A percentile compares a stretch with the other conserved stretches of the same genome.
Conservation (phyloP, 2,329 filamentous ascomycete genomes). For the Paraphaeosphaeria minitans region DNA sequence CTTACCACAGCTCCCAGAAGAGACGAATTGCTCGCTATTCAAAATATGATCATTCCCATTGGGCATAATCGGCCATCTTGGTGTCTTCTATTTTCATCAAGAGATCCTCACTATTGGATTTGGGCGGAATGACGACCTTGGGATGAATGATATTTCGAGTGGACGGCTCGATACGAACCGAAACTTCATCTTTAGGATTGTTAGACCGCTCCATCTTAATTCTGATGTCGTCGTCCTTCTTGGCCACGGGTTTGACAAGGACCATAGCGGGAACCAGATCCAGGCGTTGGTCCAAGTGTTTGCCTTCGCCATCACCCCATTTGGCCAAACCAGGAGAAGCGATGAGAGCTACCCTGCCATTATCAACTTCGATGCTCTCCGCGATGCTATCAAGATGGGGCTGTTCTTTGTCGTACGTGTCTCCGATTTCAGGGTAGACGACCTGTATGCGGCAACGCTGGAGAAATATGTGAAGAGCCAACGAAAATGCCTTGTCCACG, state of each 20-base stretch:
- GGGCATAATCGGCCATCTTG: background rate
- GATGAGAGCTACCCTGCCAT: slow-evolving; percentile 20
- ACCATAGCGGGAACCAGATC: slow-evolving; percentile 16
- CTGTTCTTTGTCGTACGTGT: slow-evolving; percentile 4
- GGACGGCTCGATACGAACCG: background rate
- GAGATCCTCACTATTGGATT: background rate
- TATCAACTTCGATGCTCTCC: slow-evolving; percentile 16
- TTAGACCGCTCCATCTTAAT: background rate
- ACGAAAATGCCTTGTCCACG: slow-evolving; percentile 20
- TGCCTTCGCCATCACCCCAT: slow-evolving; percentile 32
- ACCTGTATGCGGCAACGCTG: slow-evolving; percentile 27
- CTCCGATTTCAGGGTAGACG: slow-evolving; percentile 20
- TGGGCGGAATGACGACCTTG: background rate
- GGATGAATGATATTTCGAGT: background rate
- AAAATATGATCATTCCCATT: background rate
- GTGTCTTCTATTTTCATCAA: background rate
- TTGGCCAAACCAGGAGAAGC: slow-evolving; percentile 29
- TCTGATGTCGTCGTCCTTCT: background rate
- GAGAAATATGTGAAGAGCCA: slow-evolving; percentile 22
- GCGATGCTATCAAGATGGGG: slow-evolving; percentile 4
- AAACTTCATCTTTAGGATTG: background rate
- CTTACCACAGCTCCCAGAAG: background rate
- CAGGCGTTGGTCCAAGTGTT: slow-evolving; percentile 22
- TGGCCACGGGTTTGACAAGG: background rate
- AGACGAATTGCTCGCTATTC: background rate